Evolutionary conservation across 805 yeast genomes (phyloP).

Genomic region (Blastobotrys robertii): DNA sequence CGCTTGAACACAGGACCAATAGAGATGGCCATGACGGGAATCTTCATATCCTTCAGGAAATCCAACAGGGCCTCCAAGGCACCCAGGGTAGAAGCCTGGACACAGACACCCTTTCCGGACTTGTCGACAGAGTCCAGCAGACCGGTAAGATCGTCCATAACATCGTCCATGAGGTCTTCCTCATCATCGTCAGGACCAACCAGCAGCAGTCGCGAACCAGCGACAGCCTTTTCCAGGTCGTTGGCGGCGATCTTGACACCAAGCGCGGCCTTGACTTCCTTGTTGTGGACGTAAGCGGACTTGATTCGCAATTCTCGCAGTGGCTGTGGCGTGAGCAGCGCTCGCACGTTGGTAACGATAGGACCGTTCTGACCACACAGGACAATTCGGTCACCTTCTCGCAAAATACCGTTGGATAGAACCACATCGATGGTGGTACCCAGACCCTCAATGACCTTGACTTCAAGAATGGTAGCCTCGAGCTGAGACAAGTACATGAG

Average conservation of each 20-base stretch:
- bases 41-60: constrained; percentile 96
- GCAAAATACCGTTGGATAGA: constrained; percentile 87
- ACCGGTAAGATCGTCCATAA: constrained; percentile 96
- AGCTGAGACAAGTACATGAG: constrained; percentile 89
- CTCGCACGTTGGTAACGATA: constrained; percentile 91
- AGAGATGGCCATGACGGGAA: constrained; percentile 97
- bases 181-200: constrained; percentile 97
- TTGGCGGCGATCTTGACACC: constrained; percentile 99
- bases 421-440: constrained; percentile 99
- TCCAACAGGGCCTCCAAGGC: constrained; percentile 94
- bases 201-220: constrained; percentile 91
- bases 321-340: constrained; percentile 95
- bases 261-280: constrained; percentile 96
- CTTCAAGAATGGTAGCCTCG: constrained; percentile 95
- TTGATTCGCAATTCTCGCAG: constrained; percentile 91
- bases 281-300: constrained; percentile 93
- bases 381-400: constrained; percentile 92
- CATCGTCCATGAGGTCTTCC: constrained; percentile 94
- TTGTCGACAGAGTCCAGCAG: constrained; percentile 89
- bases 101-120: constrained; percentile 94
- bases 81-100: constrained; percentile 97
- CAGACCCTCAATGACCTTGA: constrained; percentile 95
- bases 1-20: constrained; percentile 97
- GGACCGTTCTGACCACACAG: constrained; percentile 99
- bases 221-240: constrained; percentile 96